Evolutionary conservation across 768 basidiomycete genomes (phyloP).

Genomic region (Mycena kentingensis): DNA sequence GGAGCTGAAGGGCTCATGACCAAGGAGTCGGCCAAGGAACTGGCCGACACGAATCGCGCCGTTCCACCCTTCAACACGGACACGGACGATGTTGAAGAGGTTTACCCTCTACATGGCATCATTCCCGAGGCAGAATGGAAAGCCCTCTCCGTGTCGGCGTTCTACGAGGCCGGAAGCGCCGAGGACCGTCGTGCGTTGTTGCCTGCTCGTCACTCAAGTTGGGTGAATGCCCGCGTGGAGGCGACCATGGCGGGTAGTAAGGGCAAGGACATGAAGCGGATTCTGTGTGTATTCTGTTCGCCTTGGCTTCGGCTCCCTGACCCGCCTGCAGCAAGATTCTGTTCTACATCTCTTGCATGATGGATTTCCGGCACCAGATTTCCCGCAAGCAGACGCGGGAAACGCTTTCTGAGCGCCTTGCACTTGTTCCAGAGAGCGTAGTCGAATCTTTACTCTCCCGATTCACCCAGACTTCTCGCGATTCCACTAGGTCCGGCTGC

Average conservation of each 20-base stretch:
- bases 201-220: conserved; percentile 62
- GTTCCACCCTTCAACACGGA: conserved; percentile 73
- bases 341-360: conserved; percentile 81
- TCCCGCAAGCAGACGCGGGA: conserved; percentile 47
- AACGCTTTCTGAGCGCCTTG: conserved; percentile 56
- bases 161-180: conserved; percentile 53
- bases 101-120: conserved; percentile 73
- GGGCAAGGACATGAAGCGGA: conserved; percentile 57
- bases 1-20: conserved; percentile 71
- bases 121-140: conserved; percentile 84
- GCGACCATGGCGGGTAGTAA: conserved; percentile 44
- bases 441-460: conserved; percentile 74
- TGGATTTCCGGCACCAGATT: conserved; percentile 61
- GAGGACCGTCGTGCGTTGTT: conserved; percentile 57
- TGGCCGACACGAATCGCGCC: conserved; percentile 63
- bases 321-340: conserved; percentile 62
- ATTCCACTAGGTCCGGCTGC: conserved; percentile 57
- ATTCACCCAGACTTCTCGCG: conserved; percentile 78
- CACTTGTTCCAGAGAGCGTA: conserved; percentile 60
- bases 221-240: conserved; percentile 70
- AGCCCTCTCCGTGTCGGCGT: conserved; percentile 55
- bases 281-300: conserved; percentile 49
- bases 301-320: not conserved
- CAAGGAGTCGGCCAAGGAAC: conserved; percentile 69
- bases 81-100: conserved; percentile 70